Evolutionary conservation across 2,329 filamentous ascomycete genomes (phyloP).

Genomic region (Colletotrichum endophyticum): DNA sequence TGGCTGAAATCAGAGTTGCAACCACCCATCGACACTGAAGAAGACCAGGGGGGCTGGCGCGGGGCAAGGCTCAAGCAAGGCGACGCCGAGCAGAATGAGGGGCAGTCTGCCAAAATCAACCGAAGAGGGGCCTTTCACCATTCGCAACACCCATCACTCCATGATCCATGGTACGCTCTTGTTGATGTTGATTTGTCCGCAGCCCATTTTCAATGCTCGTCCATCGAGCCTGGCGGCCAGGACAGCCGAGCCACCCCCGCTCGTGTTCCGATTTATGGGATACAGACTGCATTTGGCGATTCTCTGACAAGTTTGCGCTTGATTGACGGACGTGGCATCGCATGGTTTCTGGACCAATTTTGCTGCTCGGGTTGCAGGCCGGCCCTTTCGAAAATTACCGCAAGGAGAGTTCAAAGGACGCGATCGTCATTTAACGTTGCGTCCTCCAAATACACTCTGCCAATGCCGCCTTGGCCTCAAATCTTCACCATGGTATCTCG

Average conservation of each 20-base stretch:
- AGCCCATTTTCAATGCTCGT: background rate
- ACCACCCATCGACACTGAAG: background rate
- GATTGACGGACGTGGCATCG: background rate
- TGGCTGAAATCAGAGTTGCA: constrained; percentile 4
- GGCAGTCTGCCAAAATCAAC: background rate
- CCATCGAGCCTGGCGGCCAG: background rate
- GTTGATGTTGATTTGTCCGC: constrained; percentile 1
- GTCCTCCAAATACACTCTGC: background rate
- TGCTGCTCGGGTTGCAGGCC: background rate
- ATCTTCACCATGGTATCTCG: background rate
- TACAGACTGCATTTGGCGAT: background rate
- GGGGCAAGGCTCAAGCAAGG: background rate
- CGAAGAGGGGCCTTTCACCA: background rate
- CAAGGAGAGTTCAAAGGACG: background rate
- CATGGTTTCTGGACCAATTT: background rate
- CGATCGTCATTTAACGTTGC: background rate
- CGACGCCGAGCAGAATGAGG: background rate
- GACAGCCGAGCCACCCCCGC: background rate
- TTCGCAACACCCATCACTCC: background rate
- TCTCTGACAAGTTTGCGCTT: constrained; percentile 2
- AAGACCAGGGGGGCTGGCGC: background rate
- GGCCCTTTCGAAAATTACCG: constrained; percentile 1
- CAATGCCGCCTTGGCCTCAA: background rate
- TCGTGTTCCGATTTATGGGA: background rate
- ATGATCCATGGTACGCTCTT: constrained; percentile 1